A percentile compares a stretch with the other conserved stretches of the same genome.
Evolutionary conservation across 441 rosid genomes (phyloP).

Genomic region (Capsella rubella): DNA sequence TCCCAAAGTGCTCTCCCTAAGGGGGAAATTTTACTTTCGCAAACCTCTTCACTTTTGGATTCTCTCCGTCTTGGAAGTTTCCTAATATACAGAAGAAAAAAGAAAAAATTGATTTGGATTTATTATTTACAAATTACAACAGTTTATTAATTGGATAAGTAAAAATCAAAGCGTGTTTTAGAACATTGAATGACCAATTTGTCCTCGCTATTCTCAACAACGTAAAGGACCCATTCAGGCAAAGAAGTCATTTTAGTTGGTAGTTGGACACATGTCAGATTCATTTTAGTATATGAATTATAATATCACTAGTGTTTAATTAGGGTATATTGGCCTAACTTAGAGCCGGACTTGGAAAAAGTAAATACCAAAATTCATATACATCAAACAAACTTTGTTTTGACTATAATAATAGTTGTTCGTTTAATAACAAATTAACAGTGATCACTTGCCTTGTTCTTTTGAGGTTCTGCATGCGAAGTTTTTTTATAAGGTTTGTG

Average conservation of each 20-base stretch:
- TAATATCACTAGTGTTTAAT: too few relatives aligned
- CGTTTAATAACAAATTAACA: too few relatives aligned
- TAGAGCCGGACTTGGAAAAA: too few relatives aligned
- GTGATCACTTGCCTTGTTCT: too few relatives aligned
- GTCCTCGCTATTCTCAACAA: slow-evolving; percentile 11
- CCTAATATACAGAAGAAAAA: slow-evolving; percentile 1
- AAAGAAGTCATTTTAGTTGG: slow-evolving; percentile 10
- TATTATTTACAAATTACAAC: background rate
- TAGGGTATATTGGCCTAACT: too few relatives aligned
- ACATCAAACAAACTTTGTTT: too few relatives aligned
- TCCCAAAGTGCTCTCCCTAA: background rate
- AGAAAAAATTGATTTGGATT: background rate
- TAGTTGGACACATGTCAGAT: slow-evolving; percentile 5
- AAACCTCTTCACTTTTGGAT: background rate
- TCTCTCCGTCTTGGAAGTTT: slow-evolving; percentile 28
- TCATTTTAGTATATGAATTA: too few relatives aligned
- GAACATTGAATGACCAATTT: background rate
- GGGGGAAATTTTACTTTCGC: background rate
- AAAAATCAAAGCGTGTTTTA: slow-evolving; percentile 16
- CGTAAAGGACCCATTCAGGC: background rate
- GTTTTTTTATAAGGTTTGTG: too few relatives aligned
- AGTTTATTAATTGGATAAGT: background rate
- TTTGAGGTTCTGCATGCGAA: too few relatives aligned
- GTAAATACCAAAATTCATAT: too few relatives aligned
- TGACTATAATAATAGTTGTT: too few relatives aligned